phyloP scores from a whole-genome alignment of 176 grass and related monocot species.

The Microstegium vimineum region DNA sequence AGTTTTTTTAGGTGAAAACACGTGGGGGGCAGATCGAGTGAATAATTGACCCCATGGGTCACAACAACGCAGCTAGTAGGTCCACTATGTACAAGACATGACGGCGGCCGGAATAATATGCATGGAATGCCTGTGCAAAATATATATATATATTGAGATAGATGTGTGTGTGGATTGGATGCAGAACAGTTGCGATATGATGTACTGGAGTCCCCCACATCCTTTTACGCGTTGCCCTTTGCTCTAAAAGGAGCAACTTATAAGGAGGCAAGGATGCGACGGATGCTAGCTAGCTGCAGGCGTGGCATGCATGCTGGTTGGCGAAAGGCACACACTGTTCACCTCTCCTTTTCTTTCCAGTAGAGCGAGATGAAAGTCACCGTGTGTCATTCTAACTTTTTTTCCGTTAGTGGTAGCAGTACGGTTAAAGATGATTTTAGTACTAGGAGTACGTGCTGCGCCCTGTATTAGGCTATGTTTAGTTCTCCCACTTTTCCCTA shows the following conservation, averaged over 20 bases:
- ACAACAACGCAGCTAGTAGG: not conserved
- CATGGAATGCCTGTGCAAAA: too few species aligned
- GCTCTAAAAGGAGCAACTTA: not conserved
- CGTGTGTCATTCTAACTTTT: not conserved
- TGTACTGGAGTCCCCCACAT: not conserved
- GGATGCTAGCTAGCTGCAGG: not conserved
- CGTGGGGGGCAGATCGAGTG: not conserved
- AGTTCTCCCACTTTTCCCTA: too few species aligned
- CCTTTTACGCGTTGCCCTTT: slow-evolving; percentile 3
- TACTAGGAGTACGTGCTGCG: not conserved
- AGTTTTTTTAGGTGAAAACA: not conserved
- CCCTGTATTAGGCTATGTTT: too few species aligned
- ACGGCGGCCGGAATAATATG: not conserved
- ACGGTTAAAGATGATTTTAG: not conserved
- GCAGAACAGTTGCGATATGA: not conserved
- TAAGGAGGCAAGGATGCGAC: slow-evolving; percentile 24
- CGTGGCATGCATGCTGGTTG: not conserved
- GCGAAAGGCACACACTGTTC: not conserved
- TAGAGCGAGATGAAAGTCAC: not conserved
- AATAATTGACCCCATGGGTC: not conserved
- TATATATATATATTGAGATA: too few species aligned
- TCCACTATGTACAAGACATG: not conserved
- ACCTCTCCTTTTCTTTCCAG: not conserved
- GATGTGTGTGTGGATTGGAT: not conserved
- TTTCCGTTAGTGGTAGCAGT: not conserved